Evolutionary conservation across 176 grass and related monocot genomes (phyloP).

Genomic region (Coix lacrymajobi): DNA sequence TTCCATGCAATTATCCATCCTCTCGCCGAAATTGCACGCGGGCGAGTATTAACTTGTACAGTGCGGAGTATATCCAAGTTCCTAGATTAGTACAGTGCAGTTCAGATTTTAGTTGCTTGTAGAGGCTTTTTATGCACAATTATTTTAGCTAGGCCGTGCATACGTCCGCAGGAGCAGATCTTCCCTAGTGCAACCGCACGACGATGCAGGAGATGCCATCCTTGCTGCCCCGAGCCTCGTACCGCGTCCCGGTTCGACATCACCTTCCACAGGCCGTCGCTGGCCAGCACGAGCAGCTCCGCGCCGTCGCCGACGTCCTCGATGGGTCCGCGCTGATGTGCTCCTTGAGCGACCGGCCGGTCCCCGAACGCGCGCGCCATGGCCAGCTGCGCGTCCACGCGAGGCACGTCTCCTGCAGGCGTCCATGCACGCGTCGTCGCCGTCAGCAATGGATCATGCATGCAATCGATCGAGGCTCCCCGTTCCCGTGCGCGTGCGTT

Average conservation of each 20-base stretch:
- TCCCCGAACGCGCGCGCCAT: slow-evolving; percentile 63
- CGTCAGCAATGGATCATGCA: not conserved
- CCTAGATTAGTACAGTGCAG: too few relatives aligned
- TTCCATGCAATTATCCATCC: too few relatives aligned
- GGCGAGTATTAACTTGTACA: too few relatives aligned
- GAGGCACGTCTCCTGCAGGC: slow-evolving; percentile 45
- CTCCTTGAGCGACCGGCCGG: slow-evolving; percentile 41
- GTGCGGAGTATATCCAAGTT: too few relatives aligned
- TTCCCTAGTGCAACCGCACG: slow-evolving; percentile 28
- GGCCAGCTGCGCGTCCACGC: slow-evolving; percentile 61
- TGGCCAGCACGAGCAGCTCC: slow-evolving; percentile 53
- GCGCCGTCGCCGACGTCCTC: slow-evolving; percentile 39
- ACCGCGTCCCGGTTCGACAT: slow-evolving; percentile 58
- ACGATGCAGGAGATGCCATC: slow-evolving; percentile 67
- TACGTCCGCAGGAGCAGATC: not conserved
- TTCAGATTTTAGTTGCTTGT: too few relatives aligned
- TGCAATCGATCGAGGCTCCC: not conserved
- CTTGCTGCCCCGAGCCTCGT: slow-evolving; percentile 41
- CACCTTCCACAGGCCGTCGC: slow-evolving; percentile 68
- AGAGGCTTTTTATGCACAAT: too few relatives aligned
- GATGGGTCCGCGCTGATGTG: slow-evolving; percentile 59
- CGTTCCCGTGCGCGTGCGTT: not conserved
- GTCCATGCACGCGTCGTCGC: too few relatives aligned
- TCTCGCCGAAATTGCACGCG: too few relatives aligned
- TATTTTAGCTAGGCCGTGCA: not conserved